Percentiles rank a stretch among this genome's conserved stretches.
phyloP scores from a whole-genome alignment of 106 monocot genomes.

The Xerophyta viscosa region DNA sequence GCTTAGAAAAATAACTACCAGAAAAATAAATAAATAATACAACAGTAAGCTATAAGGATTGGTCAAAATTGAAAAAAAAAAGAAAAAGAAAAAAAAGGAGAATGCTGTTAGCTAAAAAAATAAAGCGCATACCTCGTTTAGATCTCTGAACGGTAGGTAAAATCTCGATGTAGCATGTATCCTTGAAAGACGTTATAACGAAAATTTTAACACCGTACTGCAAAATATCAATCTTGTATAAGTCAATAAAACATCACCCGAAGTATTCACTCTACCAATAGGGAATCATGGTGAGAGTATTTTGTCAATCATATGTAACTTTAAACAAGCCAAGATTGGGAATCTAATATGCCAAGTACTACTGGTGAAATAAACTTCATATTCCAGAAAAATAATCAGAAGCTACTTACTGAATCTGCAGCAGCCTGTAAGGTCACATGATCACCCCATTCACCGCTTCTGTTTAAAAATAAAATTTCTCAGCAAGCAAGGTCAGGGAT shows the following conservation, averaged over 20 bases:
- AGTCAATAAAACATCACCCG: background rate
- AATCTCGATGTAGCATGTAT: conserved; percentile 94
- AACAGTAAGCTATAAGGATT: background rate
- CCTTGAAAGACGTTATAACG: conserved; percentile 88
- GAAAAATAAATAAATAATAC: background rate
- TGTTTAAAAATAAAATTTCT: too few relatives aligned
- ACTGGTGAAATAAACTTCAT: background rate
- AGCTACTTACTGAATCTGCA: conserved; percentile 49
- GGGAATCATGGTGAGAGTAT: background rate
- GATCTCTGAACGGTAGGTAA: conserved; percentile 70
- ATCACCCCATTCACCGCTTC: conserved; percentile 92
- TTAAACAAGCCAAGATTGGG: background rate
- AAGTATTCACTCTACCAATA: background rate
- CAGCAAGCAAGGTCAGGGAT: too few relatives aligned
- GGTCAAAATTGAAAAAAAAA: background rate
- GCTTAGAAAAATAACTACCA: conserved; percentile 66
- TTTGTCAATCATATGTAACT: background rate
- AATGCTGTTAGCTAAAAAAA: background rate
- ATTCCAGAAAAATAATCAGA: background rate
- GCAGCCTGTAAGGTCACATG: conserved; percentile 96
- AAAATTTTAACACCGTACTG: conserved; percentile 97
- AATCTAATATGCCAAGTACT: too few relatives aligned
- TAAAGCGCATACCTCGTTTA: conserved; percentile 52
- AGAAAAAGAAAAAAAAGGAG: background rate
- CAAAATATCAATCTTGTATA: conserved; percentile 6